Evolutionary conservation across 306 rosid genomes (phyloP), one percentile per base, ranked within the genome.

Genomic region (Prinsepia uniflora): DNA sequence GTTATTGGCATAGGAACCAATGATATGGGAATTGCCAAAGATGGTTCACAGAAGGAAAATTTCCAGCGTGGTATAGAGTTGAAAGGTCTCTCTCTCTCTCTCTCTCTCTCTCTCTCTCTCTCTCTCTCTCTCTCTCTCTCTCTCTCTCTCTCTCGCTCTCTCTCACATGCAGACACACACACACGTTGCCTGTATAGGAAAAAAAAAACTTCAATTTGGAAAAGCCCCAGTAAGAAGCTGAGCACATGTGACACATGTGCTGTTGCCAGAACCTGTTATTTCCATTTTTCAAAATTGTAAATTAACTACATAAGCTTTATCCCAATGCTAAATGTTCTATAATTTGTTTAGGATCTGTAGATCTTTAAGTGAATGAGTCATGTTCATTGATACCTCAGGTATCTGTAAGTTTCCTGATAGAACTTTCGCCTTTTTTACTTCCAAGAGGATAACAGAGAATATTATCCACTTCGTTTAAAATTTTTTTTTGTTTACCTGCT

Each of bases 11-110:
- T 93, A 81, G 90, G 85, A 79, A 93, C 98, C 63, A 93, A 93
- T 84, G 96, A 93, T 70, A 85, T 93, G 98, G 98, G 98, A 78
- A 73, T 90, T 64, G 79, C 94, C 65, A 93, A 90, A 85, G 97
- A 90, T 77, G 96, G 96, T 74, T 90, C 90, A 15, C 87, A 83
- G 90, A 93, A 90, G 90, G 96, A 87, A 45, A 93, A 52, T 79
- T 93, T 87, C 79, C 97, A 93, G 72, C 83, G 67, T 46, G 98
- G 98, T 3, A 90, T 90, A 6, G 96, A 87, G 76, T 66, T 93
- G 68, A 93, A 83, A 90, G 98, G 98, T 79, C 74, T 7, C 11
- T 68, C 70, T 76, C 74, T 84, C 80, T 76, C 77, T 43, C 72
- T 71, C 72, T 67, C 53, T 49, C 40, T 60, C 59, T 78, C 76